A percentile compares a stretch with the other conserved stretches of the same genome.
Conservation (phyloP, 257 asterid species). For the Forsythia viridissima region DNA sequence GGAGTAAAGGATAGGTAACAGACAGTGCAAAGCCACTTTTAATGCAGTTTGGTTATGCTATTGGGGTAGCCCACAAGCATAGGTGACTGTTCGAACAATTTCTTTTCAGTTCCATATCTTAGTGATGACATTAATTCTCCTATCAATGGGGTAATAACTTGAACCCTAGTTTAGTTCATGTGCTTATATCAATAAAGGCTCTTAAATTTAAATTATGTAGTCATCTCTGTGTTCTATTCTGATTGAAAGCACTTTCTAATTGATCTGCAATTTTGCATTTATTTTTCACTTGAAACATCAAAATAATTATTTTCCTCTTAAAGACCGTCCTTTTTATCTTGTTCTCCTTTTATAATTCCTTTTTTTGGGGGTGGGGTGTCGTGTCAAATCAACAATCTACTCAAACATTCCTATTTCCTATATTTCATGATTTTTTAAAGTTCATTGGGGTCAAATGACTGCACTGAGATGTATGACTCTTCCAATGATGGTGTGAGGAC, state of each 20-base stretch:
- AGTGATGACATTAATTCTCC: neutral
- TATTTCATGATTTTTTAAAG: neutral
- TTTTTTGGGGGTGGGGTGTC: neutral
- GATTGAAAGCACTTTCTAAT: neutral
- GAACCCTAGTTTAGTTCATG: neutral
- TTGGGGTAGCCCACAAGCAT: neutral
- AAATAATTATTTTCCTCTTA: neutral
- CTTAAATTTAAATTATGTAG: neutral
- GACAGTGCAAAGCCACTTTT: neutral
- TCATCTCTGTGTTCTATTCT: neutral
- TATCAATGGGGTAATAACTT: neutral
- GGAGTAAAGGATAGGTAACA: neutral
- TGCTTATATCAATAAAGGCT: neutral
- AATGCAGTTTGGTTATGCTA: neutral
- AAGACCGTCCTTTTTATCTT: neutral
- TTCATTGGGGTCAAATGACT: neutral
- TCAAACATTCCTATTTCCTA: neutral
- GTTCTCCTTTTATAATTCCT: neutral
- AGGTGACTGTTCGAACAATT: neutral
- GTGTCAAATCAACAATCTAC: neutral
- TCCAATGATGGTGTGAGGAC: neutral
- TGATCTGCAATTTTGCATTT: neutral
- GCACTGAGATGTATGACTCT: neutral
- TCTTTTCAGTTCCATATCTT: neutral
- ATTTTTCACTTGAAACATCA: neutral